phyloP scores from a whole-genome alignment of 2,329 filamentous ascomycete species.

The Colletotrichum magnum region DNA sequence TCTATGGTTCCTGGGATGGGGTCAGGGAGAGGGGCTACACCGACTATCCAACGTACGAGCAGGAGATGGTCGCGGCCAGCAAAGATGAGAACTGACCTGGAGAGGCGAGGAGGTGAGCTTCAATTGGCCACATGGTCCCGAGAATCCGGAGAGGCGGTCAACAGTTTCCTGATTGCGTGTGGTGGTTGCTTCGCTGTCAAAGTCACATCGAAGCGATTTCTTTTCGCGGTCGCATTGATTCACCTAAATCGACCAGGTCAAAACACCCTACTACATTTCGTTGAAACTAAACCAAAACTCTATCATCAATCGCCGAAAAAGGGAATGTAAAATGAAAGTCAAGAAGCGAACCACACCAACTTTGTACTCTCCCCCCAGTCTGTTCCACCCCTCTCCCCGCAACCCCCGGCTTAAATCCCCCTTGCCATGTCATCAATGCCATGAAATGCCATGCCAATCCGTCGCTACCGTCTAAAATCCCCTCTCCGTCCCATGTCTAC shows the following conservation, averaged over 20 bases:
- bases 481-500: not conserved
- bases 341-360: conserved; percentile 28
- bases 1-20: conserved; percentile 49
- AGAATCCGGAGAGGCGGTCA: too few species aligned
- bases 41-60: conserved; percentile 47
- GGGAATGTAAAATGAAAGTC: conserved; percentile 31
- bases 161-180: too few species aligned
- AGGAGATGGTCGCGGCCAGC: not conserved
- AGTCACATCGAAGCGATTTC: not conserved
- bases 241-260: too few species aligned
- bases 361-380: conserved; percentile 27
- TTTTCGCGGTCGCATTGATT: not conserved
- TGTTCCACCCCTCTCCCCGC: too few species aligned
- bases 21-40: conserved; percentile 51
- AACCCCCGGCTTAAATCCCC: not conserved
- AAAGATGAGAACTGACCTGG: not conserved
- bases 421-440: too few species aligned
- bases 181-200: not conserved
- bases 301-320: not conserved
- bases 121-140: too few species aligned
- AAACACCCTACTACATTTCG: conserved; percentile 6
- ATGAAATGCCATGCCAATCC: not conserved
- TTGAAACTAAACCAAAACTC: conserved; percentile 1
- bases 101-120: too few species aligned
- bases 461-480: too few species aligned